phyloP scores from a whole-genome alignment of 2,329 filamentous ascomycete species.

The Fusarium sp. region DNA sequence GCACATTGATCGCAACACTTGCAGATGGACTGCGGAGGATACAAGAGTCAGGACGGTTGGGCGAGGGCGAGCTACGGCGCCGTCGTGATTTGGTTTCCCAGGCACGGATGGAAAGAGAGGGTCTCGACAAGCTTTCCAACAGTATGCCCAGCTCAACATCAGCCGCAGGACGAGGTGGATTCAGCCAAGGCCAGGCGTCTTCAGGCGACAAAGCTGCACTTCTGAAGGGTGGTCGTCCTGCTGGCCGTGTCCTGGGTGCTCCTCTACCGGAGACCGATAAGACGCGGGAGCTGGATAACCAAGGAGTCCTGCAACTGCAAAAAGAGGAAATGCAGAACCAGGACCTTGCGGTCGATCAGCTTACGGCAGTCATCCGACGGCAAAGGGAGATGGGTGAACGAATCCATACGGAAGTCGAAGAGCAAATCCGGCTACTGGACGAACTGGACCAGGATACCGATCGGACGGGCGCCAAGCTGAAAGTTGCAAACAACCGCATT shows the following conservation, averaged over 20 bases:
- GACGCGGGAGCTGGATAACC: conserved; percentile 83
- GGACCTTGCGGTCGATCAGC: conserved; percentile 78
- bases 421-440: conserved; percentile 80
- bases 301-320: conserved; percentile 81
- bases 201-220: conserved; percentile 66
- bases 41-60: conserved; percentile 69
- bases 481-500: conserved; percentile 80
- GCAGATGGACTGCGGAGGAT: conserved; percentile 75
- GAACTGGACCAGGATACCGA: conserved; percentile 77
- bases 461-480: conserved; percentile 76
- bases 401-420: conserved; percentile 80
- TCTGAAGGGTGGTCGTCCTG: conserved; percentile 56
- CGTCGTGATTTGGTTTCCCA: conserved; percentile 78
- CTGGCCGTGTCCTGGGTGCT: conserved; percentile 79
- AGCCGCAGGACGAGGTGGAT: conserved; percentile 56
- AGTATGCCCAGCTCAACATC: conserved; percentile 58
- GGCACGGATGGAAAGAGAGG: conserved; percentile 81
- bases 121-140: conserved; percentile 80
- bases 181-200: conserved; percentile 65
- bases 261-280: conserved; percentile 82
- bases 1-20: conserved; percentile 73
- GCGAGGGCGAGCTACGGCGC: conserved; percentile 81
- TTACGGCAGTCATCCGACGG: conserved; percentile 77
- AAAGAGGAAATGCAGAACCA: conserved; percentile 81
- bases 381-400: conserved; percentile 84